A percentile compares a stretch with the other conserved stretches of the same genome.
Conservation (phyloP, 2,329 filamentous ascomycete species). For the Sphaerulina musiva region DNA sequence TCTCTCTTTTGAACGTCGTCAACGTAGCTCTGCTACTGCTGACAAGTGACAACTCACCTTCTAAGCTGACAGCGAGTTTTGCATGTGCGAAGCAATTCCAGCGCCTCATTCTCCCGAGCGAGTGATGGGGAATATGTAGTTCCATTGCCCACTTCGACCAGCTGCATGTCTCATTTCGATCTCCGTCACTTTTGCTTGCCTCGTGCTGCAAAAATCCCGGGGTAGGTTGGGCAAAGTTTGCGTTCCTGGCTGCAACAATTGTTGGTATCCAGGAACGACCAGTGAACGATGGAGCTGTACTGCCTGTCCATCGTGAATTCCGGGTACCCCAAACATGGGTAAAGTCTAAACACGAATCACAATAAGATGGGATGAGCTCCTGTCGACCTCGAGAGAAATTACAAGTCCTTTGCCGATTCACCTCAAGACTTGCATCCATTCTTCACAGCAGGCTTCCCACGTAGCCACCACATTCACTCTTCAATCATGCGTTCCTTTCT, state of each 20-base stretch:
- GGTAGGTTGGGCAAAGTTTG: not conserved
- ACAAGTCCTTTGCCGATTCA: not conserved
- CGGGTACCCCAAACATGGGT: not conserved
- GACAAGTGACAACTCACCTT: too few relatives aligned
- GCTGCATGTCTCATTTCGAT: not conserved
- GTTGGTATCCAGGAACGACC: not conserved
- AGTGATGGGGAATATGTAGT: not conserved
- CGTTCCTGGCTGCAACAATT: not conserved
- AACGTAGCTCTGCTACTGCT: not conserved
- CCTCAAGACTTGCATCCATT: not conserved
- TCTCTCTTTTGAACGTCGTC: not conserved
- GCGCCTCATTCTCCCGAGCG: not conserved
- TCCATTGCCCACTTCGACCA: not conserved
- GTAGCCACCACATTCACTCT: not conserved
- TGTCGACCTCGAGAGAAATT: too few relatives aligned
- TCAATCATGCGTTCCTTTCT: slow-evolving; percentile 1
- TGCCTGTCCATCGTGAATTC: not conserved
- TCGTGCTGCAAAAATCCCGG: not conserved
- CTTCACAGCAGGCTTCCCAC: slow-evolving; percentile 2
- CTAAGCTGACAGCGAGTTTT: not conserved
- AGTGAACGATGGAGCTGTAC: not conserved
- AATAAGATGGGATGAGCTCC: not conserved
- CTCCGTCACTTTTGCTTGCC: not conserved
- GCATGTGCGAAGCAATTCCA: not conserved
- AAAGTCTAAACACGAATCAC: not conserved